Conservation (phyloP, 768 basidiomycete species). For the Boletellus emodensis region DNA sequence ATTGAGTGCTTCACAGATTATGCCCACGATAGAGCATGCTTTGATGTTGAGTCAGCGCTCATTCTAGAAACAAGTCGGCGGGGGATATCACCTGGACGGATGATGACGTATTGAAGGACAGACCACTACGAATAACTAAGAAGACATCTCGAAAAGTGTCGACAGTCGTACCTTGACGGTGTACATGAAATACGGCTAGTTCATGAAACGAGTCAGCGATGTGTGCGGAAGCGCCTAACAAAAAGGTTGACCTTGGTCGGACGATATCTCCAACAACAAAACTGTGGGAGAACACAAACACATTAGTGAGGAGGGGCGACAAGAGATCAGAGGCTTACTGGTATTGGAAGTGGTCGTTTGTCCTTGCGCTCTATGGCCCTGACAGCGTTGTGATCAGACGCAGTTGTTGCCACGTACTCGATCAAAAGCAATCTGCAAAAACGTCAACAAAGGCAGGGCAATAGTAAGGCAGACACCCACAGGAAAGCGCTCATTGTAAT, state of each 20-base stretch:
- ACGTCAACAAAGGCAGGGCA: background rate
- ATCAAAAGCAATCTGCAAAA: conserved; percentile 67
- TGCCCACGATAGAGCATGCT: conserved; percentile 60
- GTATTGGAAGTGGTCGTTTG: conserved; percentile 67
- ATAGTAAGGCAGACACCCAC: conserved; percentile 38
- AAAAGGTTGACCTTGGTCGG: conserved; percentile 60
- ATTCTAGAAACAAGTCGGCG: background rate
- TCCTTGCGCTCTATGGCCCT: conserved; percentile 76
- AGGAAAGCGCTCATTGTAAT: conserved; percentile 84
- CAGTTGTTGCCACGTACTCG: conserved; percentile 77
- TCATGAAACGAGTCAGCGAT: conserved; percentile 6
- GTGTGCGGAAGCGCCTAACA: background rate
- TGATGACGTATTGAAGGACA: conserved; percentile 84
- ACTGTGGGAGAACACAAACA: conserved; percentile 35
- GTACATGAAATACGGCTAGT: conserved; percentile 83
- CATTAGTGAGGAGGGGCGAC: background rate
- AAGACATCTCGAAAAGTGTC: background rate
- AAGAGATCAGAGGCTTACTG: conserved; percentile 36
- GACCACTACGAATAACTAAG: conserved; percentile 54
- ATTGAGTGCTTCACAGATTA: conserved; percentile 65
- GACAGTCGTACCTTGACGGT: conserved; percentile 60
- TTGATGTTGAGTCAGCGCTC: conserved; percentile 6
- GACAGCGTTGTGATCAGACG: conserved; percentile 55
- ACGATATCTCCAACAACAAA: conserved; percentile 78
- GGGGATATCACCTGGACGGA: conserved; percentile 47